Evolutionary conservation across 352 stramenopile genomes (phyloP).

Genomic region (Pythium phragmitis): DNA sequence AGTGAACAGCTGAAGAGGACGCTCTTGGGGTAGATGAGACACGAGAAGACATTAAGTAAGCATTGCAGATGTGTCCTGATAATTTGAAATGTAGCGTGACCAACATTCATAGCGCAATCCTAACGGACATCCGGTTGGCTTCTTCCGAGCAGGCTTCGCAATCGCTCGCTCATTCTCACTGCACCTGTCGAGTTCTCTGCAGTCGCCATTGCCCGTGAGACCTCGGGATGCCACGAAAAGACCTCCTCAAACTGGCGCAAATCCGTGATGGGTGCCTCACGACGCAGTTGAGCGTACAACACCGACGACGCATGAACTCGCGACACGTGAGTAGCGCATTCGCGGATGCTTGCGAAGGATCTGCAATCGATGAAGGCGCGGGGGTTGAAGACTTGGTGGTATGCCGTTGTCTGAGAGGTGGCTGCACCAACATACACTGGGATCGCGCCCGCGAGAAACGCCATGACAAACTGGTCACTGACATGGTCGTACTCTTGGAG

Average conservation of each 20-base stretch:
- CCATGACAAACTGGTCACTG: slow-evolving; percentile 59
- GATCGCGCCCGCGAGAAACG: slow-evolving; percentile 48
- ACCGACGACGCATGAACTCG: neutral
- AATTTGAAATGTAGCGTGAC: neutral
- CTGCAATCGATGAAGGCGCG: neutral
- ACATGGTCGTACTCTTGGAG: slow-evolving; percentile 29
- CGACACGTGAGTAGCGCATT: neutral
- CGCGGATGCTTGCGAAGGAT: neutral
- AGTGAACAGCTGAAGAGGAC: neutral
- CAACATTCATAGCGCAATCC: no score
- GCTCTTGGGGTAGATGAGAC: neutral
- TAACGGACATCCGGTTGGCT: neutral
- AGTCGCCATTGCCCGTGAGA: neutral
- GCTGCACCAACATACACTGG: slow-evolving; percentile 49
- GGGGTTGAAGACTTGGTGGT: neutral
- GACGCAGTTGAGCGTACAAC: slow-evolving; percentile 35
- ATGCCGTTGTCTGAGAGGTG: slow-evolving; percentile 22
- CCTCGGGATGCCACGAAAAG: slow-evolving; percentile 46
- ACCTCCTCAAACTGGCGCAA: slow-evolving; percentile 24
- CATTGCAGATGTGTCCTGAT: neutral
- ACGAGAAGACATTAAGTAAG: neutral
- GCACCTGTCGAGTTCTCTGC: neutral
- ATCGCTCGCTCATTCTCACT: neutral
- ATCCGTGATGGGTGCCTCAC: slow-evolving; percentile 26
- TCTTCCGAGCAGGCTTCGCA: neutral